Conservation (phyloP, 2,329 filamentous ascomycete genomes). For the Myriangium duriaei region DNA sequence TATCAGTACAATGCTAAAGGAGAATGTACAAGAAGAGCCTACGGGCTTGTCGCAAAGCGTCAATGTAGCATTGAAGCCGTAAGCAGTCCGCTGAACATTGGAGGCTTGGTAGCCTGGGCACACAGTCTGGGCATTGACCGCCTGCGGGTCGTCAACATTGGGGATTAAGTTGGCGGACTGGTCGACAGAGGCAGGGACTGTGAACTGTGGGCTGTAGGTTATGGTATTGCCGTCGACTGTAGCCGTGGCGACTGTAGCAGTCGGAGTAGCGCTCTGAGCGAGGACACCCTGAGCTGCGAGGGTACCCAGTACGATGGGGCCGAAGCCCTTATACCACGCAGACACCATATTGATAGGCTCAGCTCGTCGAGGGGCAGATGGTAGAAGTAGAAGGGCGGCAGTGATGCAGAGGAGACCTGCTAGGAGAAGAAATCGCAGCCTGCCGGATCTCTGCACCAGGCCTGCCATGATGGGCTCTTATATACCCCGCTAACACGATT, state of each 20-base stretch:
- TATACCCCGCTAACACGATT: too few species aligned
- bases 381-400: neutral
- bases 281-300: neutral
- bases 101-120: constrained; percentile 50
- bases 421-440: neutral
- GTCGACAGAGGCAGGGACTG: constrained; percentile 22
- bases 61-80: constrained; percentile 41
- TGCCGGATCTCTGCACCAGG: neutral
- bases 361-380: neutral
- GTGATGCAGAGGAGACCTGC: neutral
- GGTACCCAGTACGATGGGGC: neutral
- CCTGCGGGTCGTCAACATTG: constrained; percentile 52
- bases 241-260: constrained; percentile 15
- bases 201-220: constrained; percentile 21
- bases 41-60: constrained; percentile 38
- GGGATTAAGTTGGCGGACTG: constrained; percentile 36
- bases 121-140: constrained; percentile 48
- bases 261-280: neutral
- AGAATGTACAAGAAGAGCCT: constrained; percentile 3
- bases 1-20: constrained; percentile 5
- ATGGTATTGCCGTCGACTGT: constrained; percentile 18
- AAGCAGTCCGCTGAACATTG: constrained; percentile 32
- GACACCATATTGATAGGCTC: neutral
- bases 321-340: neutral
- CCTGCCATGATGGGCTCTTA: neutral